Base-by-base conservation (phyloP, 2,329 filamentous ascomycete genomes). In the Colletotrichum aenigma region DNA sequence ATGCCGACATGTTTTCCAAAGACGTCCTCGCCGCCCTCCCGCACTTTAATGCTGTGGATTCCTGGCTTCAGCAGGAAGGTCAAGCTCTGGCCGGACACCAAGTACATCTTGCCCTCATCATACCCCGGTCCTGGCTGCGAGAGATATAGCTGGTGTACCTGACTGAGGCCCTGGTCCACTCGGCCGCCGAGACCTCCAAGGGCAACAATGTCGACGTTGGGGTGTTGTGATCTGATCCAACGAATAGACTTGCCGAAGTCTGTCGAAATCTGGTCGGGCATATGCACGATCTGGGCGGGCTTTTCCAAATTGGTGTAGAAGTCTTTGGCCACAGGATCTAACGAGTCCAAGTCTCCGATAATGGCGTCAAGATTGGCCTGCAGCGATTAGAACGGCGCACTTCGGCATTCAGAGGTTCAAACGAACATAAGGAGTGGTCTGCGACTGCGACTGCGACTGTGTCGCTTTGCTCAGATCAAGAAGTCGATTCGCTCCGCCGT, bases 321-420 rank as follows among this genome's bases (percentile, higher is more conserved):
- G n/a, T 88, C 80, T 68, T 89, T 88, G 13, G 94, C 90, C 15
- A 91, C 85, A 12, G 91, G 87, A 4, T 86, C 86, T 21, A 98
- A 87, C 6, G 96, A 98, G 86, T 99, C 97, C 12, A 99, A 89
- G 83, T 99, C 97, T 62, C 97, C 97, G 79, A 98, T 92, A 76
- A 99, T 96, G 70, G 90, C 88, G 81, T 94, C 87, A 2, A 95
- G 91, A 73, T 92, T 87, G 81, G 91, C 85, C 89, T 91, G 21
- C 30, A 18, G 8, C 21, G 15, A 38, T 69, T 32, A 69, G 70
- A 65, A 48, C 26, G 16, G 10, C 21, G 4, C 12, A 13, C 32
- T 15, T 28, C 28, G 26, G 21, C 26, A 9, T 6, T 61, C 67
- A 36, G 24, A 18, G 12, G 55, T 64, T 13, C 71, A 4, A 26